Evolutionary conservation across 2,329 filamentous ascomycete genomes (phyloP).

Genomic region (Dichotomopilus funicola): DNA sequence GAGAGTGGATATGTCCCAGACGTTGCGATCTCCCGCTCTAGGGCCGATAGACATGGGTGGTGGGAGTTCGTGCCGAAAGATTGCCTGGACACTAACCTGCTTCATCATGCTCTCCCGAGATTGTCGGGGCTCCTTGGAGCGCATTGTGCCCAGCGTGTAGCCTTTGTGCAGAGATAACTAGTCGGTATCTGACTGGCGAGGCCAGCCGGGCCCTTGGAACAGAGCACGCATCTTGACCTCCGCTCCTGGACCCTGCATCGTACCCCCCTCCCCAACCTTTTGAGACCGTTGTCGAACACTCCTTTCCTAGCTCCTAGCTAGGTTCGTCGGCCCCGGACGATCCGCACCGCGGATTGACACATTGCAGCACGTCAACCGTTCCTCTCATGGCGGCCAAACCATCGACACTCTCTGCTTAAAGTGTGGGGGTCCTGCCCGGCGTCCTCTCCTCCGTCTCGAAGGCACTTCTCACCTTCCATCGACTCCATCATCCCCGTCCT

Average conservation of each 20-base stretch:
- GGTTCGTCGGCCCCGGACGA: slow-evolving; percentile 11
- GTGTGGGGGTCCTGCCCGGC: slow-evolving; percentile 21
- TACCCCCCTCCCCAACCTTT: slow-evolving; percentile 2
- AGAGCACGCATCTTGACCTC: slow-evolving; percentile 14
- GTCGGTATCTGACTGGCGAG: slow-evolving; percentile 34
- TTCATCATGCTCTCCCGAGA: slow-evolving; percentile 36
- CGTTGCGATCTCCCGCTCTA: slow-evolving; percentile 20
- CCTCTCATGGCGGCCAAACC: slow-evolving; percentile 20
- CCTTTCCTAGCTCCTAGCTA: background rate
- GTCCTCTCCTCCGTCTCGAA: slow-evolving; percentile 10
- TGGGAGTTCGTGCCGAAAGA: slow-evolving; percentile 28
- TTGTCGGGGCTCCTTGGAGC: slow-evolving; percentile 27
- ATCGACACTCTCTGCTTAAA: slow-evolving; percentile 20
- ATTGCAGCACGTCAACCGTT: slow-evolving; percentile 21
- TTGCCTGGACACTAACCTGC: slow-evolving; percentile 29
- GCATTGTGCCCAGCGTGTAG: slow-evolving; percentile 27
- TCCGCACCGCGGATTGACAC: slow-evolving; percentile 21
- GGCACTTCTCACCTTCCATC: slow-evolving; percentile 4
- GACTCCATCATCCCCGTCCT: background rate
- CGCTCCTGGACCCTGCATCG: slow-evolving; percentile 15
- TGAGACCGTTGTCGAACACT: slow-evolving; percentile 3
- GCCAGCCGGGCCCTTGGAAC: slow-evolving; percentile 13
- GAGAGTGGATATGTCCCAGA: background rate
- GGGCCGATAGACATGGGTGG: slow-evolving; percentile 23
- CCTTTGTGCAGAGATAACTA: slow-evolving; percentile 30